A percentile compares a stretch with the other conserved stretches of the same genome.
phyloP scores from a whole-genome alignment of 352 stramenopile genomes.

The Pythium phragmitis region DNA sequence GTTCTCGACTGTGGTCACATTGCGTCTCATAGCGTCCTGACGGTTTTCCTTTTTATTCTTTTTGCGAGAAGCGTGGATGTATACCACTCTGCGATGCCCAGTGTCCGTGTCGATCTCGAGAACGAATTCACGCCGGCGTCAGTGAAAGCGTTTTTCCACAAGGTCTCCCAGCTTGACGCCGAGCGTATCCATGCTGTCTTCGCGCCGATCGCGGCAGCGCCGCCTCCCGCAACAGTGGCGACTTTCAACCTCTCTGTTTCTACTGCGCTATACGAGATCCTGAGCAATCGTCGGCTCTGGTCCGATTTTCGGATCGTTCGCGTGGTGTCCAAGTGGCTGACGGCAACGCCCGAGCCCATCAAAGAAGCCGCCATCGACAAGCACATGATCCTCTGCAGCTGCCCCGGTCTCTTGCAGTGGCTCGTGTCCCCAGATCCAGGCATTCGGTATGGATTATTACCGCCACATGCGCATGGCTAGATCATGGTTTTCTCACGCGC shows the following conservation, averaged over 20 bases:
- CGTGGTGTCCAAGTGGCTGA: constrained; percentile 70
- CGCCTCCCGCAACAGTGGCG: background rate
- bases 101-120: constrained; percentile 71
- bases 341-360: constrained; percentile 31
- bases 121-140: constrained; percentile 73
- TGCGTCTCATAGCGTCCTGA: background rate
- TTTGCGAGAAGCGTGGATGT: constrained; percentile 59
- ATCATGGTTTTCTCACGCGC: background rate
- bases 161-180: constrained; percentile 67
- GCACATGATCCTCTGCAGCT: constrained; percentile 49
- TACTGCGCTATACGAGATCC: constrained; percentile 73
- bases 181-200: constrained; percentile 66
- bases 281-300: constrained; percentile 70
- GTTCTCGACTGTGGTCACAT: background rate
- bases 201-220: constrained; percentile 6
- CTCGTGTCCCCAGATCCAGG: constrained; percentile 77
- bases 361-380: constrained; percentile 39
- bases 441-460: constrained; percentile 47
- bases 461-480: background rate
- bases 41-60: background rate
- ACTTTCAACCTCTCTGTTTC: constrained; percentile 8
- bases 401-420: constrained; percentile 67
- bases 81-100: constrained; percentile 77
- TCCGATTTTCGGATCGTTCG: constrained; percentile 82
- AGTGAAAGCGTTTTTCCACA: constrained; percentile 75